phyloP scores from a whole-genome alignment of 2,329 filamentous ascomycete species.

The Ophiosphaerella narmari region DNA sequence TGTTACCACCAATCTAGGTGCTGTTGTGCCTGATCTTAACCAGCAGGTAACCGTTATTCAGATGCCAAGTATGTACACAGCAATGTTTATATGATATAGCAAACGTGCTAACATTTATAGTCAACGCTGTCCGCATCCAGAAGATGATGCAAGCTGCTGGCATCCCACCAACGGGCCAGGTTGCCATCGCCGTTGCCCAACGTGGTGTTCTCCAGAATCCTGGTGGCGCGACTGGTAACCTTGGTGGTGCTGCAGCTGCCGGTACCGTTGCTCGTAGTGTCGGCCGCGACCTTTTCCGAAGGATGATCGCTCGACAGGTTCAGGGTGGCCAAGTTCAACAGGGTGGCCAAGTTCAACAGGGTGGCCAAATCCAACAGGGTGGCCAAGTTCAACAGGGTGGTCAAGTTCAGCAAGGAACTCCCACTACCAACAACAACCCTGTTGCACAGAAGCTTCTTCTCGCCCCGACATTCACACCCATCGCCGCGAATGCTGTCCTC shows the following conservation, averaged over 20 bases:
- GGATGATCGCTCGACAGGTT: conserved; percentile 23
- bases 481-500: conserved; percentile 40
- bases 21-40: conserved; percentile 40
- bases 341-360: conserved; percentile 7
- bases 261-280: conserved; percentile 6
- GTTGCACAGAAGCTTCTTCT: conserved; percentile 42
- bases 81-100: not conserved
- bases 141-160: conserved; percentile 43
- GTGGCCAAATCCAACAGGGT: no score
- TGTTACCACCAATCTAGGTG: conserved; percentile 40
- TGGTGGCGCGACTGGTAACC: conserved; percentile 40
- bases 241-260: conserved; percentile 25
- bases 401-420: conserved; percentile 17
- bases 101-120: conserved; percentile 21
- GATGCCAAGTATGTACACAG: conserved; percentile 37
- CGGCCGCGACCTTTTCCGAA: conserved; percentile 29
- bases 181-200: conserved; percentile 43
- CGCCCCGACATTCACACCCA: conserved; percentile 42
- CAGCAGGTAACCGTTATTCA: conserved; percentile 44
- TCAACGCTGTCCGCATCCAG: conserved; percentile 44
- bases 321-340: conserved; percentile 8
- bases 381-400: no score
- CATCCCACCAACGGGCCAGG: conserved; percentile 35
- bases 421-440: conserved; percentile 38
- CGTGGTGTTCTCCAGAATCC: conserved; percentile 43